Percentiles rank a stretch among this genome's conserved stretches.
These are phyloP conservation scores for Oenanthe javanica DNA, from an alignment of 140 eudicot species.

Conservation along the genomic window DNA sequence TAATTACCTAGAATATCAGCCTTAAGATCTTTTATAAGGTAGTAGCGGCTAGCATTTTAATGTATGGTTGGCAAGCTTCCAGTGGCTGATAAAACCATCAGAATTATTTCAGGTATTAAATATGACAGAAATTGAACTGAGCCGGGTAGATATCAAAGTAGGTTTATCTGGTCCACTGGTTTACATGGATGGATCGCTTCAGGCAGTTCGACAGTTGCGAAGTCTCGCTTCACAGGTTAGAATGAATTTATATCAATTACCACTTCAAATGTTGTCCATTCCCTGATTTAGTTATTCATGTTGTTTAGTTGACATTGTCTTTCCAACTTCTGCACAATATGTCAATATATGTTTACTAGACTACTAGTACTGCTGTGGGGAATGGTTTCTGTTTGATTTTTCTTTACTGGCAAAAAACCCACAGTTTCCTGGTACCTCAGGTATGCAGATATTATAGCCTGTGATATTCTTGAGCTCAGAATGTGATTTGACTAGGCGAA, in stretches of 20 bases:
- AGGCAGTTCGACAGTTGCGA: conserved; percentile 93
- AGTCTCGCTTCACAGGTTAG: conserved; percentile 74
- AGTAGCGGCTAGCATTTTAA: not conserved
- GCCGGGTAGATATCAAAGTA: conserved; percentile 84
- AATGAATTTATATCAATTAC: not conserved
- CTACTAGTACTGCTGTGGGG: not conserved
- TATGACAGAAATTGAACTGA: conserved; percentile 81
- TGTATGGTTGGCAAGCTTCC: conserved; percentile 3
- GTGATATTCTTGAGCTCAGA: not conserved
- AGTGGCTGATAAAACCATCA: conserved; percentile 6
- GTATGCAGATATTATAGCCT: not conserved
- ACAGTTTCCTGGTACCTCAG: not conserved
- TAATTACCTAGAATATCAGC: not conserved
- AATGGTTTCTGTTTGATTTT: not conserved
- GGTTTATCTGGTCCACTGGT: conserved; percentile 85
- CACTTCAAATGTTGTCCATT: conserved; percentile 10
- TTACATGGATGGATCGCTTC: conserved; percentile 97
- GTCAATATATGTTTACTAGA: not conserved
- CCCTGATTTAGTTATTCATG: not conserved
- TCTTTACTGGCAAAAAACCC: not conserved
- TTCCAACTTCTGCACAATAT: not conserved
- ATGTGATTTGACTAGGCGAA: not conserved
- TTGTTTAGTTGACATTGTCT: not conserved
- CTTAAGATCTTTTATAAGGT: not conserved
- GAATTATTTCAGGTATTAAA: conserved; percentile 62